Evolutionary conservation across 345 rosid genomes (phyloP).

Genomic region (Sonneratia caseolaris): DNA sequence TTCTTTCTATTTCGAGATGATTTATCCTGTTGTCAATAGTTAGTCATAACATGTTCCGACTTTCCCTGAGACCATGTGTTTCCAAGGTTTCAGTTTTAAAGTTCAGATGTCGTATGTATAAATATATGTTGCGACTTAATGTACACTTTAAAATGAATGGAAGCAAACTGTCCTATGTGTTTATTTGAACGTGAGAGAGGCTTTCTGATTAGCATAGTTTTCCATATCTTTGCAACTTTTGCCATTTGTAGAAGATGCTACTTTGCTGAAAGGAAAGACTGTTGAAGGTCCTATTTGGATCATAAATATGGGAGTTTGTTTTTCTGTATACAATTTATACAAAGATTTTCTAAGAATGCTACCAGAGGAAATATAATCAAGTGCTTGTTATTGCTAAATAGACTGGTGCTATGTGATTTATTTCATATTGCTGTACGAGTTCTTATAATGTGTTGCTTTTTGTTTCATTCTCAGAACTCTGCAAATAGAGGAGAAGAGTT

Average conservation of each 20-base stretch:
- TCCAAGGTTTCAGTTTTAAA: neutral
- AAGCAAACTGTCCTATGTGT: neutral
- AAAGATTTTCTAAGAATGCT: neutral
- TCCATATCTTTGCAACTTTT: neutral
- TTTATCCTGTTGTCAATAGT: neutral
- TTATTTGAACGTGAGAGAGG: neutral
- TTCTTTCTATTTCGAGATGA: neutral
- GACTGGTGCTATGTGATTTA: neutral
- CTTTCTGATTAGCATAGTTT: neutral
- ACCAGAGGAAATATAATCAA: neutral
- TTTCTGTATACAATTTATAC: neutral
- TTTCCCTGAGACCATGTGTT: neutral
- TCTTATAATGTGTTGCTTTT: constrained; percentile 7
- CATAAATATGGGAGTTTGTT: neutral
- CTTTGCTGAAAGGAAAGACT: neutral
- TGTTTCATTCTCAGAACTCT: constrained; percentile 32
- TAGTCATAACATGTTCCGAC: neutral
- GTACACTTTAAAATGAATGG: neutral
- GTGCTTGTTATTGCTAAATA: neutral
- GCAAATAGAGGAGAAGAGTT: constrained; percentile 39
- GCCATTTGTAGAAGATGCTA: neutral
- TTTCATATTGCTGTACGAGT: neutral
- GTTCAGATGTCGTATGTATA: neutral
- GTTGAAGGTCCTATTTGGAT: neutral
- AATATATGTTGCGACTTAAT: neutral